These are phyloP conservation scores for Pelagophyceae sp. DNA, from an alignment of 352 stramenopile species.

Conservation along the genomic window DNA sequence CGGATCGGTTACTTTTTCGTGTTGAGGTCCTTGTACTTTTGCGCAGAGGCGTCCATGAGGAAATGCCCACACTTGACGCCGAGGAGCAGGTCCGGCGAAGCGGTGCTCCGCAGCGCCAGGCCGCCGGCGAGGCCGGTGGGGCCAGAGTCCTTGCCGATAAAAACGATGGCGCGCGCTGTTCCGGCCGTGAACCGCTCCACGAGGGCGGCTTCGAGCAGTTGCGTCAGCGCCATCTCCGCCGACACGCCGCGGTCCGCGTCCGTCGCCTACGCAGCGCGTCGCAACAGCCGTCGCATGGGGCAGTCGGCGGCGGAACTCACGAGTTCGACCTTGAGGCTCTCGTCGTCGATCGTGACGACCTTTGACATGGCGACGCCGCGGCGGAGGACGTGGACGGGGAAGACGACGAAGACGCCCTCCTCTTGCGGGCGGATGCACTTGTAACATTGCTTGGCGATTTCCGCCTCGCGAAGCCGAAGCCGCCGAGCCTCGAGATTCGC, in stretches of 20 bases:
- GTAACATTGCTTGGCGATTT: too few species aligned
- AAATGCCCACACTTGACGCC: background rate
- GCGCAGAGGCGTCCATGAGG: background rate
- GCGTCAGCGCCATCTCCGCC: background rate
- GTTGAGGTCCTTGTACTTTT: background rate
- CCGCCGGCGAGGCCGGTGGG: conserved; percentile 10
- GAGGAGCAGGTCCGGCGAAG: background rate
- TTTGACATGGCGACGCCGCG: background rate
- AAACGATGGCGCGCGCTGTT: background rate
- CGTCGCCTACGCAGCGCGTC: too few species aligned
- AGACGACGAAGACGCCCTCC: conserved; percentile 10
- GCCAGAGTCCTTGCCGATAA: background rate
- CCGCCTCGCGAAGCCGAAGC: too few species aligned
- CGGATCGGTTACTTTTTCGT: too few species aligned
- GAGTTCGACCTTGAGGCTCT: background rate
- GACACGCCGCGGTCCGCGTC: background rate
- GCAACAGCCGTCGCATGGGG: too few species aligned
- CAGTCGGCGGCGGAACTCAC: background rate
- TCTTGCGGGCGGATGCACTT: background rate
- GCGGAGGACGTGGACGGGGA: background rate
- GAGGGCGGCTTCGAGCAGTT: background rate
- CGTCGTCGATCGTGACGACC: background rate
- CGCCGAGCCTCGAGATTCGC: too few species aligned
- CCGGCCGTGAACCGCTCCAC: background rate
- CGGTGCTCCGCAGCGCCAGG: background rate